Base-by-base conservation (phyloP, 768 basidiomycete genomes). In the Collybiopsis luxurians region DNA sequence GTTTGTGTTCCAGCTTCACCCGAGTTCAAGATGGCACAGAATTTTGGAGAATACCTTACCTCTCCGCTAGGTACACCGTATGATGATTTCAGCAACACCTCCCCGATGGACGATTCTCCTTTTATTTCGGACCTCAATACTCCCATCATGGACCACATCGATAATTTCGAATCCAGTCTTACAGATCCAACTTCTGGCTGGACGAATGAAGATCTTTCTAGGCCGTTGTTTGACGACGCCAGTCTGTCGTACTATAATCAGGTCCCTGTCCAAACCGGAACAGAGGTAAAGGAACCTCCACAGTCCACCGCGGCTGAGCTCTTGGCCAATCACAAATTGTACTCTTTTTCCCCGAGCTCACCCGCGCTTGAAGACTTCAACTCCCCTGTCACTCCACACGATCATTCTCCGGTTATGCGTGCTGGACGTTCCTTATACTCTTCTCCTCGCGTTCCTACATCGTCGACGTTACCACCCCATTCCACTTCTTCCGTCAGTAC, bases 331-430 rank as follows among this genome's bases (percentile, higher is more conserved):
- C 24, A 39, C 11, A 56, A 56, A 38, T 61, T 84, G 59, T 80
- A 80, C 63, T 70, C 64, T 3, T 71, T 86, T 62, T 80, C 84
- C 4, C 84, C 85, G 0, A 68, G 65, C 36, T 79, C 81, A 5
- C 84, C 83, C 0, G 60, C 73, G 27, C 66, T 86, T 48, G 75
- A 84, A 55, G 60, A 69, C 45, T 46, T 75, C 64, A 38, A 62
- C 19, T 64, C 70, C 2, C 51, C 74, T 24, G 64, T 72, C n/a
- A 44, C 27, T 24, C 40, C 23, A 23, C 24, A 23, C 1, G 15
- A 23, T n/a, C 50, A 23, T 11, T 39, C 50, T 24, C 50, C 50
- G 13, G 36, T 17, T 23, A 12, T 24, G 34, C 34, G 24, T 23
- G 13, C 50, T 11, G 13, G 31, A 23, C 24, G 19, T 2, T 36